phyloP scores from a whole-genome alignment of 768 basidiomycete genomes.

The Tylopilus balloui region DNA sequence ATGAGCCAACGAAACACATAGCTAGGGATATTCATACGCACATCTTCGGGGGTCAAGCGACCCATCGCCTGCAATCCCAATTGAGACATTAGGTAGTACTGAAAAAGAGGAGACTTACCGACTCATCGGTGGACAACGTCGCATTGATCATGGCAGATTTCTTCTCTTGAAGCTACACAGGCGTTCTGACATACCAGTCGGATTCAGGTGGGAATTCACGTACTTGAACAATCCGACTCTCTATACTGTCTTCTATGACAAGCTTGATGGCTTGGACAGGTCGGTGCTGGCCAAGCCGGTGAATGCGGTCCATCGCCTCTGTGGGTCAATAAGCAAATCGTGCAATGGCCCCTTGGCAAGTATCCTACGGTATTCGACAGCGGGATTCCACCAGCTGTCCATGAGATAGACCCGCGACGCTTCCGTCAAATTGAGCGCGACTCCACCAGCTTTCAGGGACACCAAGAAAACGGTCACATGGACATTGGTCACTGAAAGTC shows the following conservation, averaged over 20 bases:
- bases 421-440: slow-evolving; percentile 84
- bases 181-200: background rate
- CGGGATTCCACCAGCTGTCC: slow-evolving; percentile 99
- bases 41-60: slow-evolving; percentile 82
- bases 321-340: slow-evolving; percentile 16
- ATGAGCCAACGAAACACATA: slow-evolving; percentile 4
- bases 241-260: slow-evolving; percentile 94
- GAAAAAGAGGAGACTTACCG: slow-evolving; percentile 39
- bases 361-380: slow-evolving; percentile 78
- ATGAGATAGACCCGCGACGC: slow-evolving; percentile 93
- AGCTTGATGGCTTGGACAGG: slow-evolving; percentile 93
- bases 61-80: slow-evolving; percentile 70
- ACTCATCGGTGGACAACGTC: slow-evolving; percentile 77
- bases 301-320: slow-evolving; percentile 98
- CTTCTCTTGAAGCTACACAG: slow-evolving; percentile 83
- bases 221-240: slow-evolving; percentile 88
- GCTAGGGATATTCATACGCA: slow-evolving; percentile 29
- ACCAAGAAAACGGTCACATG: slow-evolving; percentile 98
- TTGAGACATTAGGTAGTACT: slow-evolving; percentile 8
- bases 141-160: slow-evolving; percentile 94
- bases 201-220: slow-evolving; percentile 8
- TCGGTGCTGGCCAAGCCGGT: slow-evolving; percentile 90
- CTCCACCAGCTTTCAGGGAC: slow-evolving; percentile 93
- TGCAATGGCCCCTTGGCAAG: background rate
- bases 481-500: slow-evolving; percentile 74